Percentiles rank a stretch among this genome's conserved stretches.
These are phyloP conservation scores for Sonneratia alba DNA, from an alignment of 345 rosid species.

Conservation along the genomic window DNA sequence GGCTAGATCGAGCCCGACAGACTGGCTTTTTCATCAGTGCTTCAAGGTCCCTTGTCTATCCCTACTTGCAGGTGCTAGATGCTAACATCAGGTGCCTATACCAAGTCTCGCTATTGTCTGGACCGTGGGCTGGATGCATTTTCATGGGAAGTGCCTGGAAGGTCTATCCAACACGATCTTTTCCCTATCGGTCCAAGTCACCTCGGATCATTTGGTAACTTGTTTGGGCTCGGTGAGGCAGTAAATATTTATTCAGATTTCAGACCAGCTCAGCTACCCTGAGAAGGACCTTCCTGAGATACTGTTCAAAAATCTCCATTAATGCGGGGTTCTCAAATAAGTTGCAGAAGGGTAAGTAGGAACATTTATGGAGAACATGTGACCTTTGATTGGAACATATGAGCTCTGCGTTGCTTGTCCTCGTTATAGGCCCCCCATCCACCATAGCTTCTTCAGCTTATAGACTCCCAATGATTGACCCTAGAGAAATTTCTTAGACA, in stretches of 20 bases:
- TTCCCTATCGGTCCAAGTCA: neutral
- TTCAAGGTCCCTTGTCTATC: too few relatives aligned
- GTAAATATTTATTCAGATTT: neutral
- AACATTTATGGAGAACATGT: neutral
- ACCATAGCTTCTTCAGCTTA: neutral
- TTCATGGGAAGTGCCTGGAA: neutral
- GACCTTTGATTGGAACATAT: neutral
- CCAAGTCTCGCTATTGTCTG: neutral
- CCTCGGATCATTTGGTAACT: neutral
- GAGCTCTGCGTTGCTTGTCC: neutral
- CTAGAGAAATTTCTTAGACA: neutral
- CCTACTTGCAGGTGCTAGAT: too few relatives aligned
- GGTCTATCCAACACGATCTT: too few relatives aligned
- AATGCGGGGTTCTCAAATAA: neutral
- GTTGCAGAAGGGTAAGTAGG: conserved; percentile 2
- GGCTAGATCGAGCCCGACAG: too few relatives aligned
- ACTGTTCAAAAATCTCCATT: neutral
- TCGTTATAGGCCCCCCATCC: neutral
- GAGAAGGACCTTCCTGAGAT: neutral
- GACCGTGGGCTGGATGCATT: neutral
- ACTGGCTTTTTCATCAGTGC: too few relatives aligned
- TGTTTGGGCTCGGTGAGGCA: neutral
- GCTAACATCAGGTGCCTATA: too few relatives aligned
- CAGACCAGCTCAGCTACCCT: neutral
- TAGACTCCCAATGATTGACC: neutral